Evolutionary conservation across 176 grass and related monocot species (phyloP), one percentile per base, ranked within the genome.

Genomic region (Zoysia pacifica): DNA sequence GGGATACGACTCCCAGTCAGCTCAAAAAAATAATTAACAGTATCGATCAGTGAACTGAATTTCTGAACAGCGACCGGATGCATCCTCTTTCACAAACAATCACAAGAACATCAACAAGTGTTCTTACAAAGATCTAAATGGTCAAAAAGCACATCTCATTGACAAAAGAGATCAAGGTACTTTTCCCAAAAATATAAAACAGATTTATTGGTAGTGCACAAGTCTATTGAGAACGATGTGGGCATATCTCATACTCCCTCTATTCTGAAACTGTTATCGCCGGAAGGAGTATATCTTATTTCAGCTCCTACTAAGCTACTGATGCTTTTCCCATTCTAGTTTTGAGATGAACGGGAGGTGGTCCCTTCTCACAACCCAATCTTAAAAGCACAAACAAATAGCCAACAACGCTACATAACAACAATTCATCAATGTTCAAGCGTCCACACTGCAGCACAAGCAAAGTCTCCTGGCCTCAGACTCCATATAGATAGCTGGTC

Each of bases 271-370:
- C 28, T 28, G 28, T 28, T 28, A 28, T 28, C 28, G 28, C 28
- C 28, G 28, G 28, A 28, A 28, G 28, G 28, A 28, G 43, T 75
- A 76, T 71, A 81, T 55, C 64, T 43, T 65, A 69, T 89, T 89
- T 84, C 56, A 65, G 9, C 40, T 62, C 38, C 14, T 73, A 28
- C 70, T 65, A 84, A 6, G 13, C 11, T 28, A 28, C 6, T 4
- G 52, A 69, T 28, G 13, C 53, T 46, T 6, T 65, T 73, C 43
- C 36, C 11, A 41, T 72, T 79, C 4, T 20, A 73, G 56, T 59
- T 73, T 62, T 35, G 1, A 40, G 28, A 15, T 16, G 9, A 0
- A 49, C 66, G 3, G 8, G 5, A 36, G 6, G 54, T 3, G 4
- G 11, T 42, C 19, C 68, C 48, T 13, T n/a, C 6, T 47, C 9